phyloP scores from a whole-genome alignment of 1,139 yeast genomes.

The Meyerozyma guilliermondii region DNA sequence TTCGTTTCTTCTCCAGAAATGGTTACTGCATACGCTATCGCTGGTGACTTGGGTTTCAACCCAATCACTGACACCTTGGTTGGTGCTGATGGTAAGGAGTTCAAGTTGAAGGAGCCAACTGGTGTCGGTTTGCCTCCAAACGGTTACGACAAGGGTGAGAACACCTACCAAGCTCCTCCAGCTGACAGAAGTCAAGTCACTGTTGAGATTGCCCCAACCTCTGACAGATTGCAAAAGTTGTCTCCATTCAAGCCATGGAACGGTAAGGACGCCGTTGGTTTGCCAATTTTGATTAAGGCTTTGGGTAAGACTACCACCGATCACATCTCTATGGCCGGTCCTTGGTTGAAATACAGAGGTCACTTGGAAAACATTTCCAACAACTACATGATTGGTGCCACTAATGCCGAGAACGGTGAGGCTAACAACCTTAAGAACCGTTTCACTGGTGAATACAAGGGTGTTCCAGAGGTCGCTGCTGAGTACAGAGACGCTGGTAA shows the following conservation, averaged over 20 bases:
- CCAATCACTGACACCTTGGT: slow-evolving; percentile 93
- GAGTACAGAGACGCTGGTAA: slow-evolving; percentile 91
- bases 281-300: slow-evolving; percentile 95
- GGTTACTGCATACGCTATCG: slow-evolving; percentile 92
- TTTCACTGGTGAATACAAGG: slow-evolving; percentile 86
- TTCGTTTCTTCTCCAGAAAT: slow-evolving; percentile 98
- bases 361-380: slow-evolving; percentile 98
- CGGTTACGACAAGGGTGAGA: slow-evolving; percentile 93
- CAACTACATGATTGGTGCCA: slow-evolving; percentile 99
- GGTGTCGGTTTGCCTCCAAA: slow-evolving; percentile 91
- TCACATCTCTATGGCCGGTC: slow-evolving; percentile 99
- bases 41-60: slow-evolving; percentile 98
- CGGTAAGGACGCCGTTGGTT: slow-evolving; percentile 84
- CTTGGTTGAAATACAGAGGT: slow-evolving; percentile 99
- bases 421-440: slow-evolving; percentile 89
- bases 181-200: slow-evolving; percentile 69
- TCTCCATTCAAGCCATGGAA: slow-evolving; percentile 69
- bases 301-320: slow-evolving; percentile 98
- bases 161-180: slow-evolving; percentile 99
- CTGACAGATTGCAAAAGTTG: slow-evolving; percentile 54
- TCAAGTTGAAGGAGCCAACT: slow-evolving; percentile 81
- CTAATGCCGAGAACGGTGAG: slow-evolving; percentile 93
- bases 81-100: slow-evolving; percentile 94
- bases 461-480: slow-evolving; percentile 95
- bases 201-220: slow-evolving; percentile 78